phyloP scores from a whole-genome alignment of 495 filamentous ascomycete genomes.

The Chaetomium tenue region DNA sequence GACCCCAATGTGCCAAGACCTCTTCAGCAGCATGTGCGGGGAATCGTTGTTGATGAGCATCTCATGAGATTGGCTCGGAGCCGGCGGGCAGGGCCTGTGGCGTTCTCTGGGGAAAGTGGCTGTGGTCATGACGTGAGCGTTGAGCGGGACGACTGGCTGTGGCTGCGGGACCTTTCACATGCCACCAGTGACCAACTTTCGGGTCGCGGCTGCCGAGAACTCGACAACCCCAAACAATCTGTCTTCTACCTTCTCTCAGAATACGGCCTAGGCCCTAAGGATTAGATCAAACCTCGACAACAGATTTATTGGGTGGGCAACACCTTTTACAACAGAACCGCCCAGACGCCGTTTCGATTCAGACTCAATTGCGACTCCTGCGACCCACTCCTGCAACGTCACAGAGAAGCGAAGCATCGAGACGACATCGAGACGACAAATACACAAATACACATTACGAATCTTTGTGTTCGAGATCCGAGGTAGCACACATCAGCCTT shows the following conservation, averaged over 20 bases:
- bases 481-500: too few relatives aligned
- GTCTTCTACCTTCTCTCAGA: background rate
- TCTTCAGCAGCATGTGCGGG: constrained; percentile 10
- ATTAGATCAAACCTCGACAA: too few relatives aligned
- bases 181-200: constrained; percentile 16
- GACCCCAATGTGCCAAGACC: constrained; percentile 3
- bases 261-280: too few relatives aligned
- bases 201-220: background rate
- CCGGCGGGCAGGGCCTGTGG: constrained; percentile 3
- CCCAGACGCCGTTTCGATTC: too few relatives aligned
- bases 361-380: too few relatives aligned
- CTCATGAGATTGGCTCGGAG: too few relatives aligned
- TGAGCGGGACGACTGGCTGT: constrained; percentile 18
- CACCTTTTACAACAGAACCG: too few relatives aligned
- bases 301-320: too few relatives aligned
- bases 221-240: background rate
- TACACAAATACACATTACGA: too few relatives aligned
- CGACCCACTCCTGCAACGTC: background rate
- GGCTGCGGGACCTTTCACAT: constrained; percentile 29
- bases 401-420: background rate
- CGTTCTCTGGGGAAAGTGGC: constrained; percentile 18
- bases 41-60: constrained; percentile 17
- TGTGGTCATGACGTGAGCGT: constrained; percentile 19
- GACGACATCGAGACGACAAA: background rate
- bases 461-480: too few relatives aligned